phyloP scores from a whole-genome alignment of 306 rosid genomes.

The Castanea mollissima region DNA sequence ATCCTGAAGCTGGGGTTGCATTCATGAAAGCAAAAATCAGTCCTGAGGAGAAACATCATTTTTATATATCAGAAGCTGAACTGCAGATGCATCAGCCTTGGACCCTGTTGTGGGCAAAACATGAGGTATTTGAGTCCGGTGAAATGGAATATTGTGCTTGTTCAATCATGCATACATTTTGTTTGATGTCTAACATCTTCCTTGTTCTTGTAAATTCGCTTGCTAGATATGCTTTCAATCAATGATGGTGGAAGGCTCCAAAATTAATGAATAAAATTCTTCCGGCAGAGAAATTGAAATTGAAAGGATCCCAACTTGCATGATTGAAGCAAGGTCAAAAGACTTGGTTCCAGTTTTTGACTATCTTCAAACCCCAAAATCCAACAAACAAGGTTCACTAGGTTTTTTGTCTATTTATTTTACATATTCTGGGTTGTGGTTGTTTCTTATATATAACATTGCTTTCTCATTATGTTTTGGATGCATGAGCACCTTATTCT shows the following conservation, averaged over 20 bases:
- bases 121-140: slow-evolving; percentile 49
- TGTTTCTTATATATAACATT: background rate
- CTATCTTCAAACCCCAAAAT: slow-evolving; percentile 48
- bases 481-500: background rate
- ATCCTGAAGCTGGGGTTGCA: slow-evolving; percentile 42
- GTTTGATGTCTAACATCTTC: slow-evolving; percentile 12
- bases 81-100: slow-evolving; percentile 73
- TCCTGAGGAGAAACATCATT: slow-evolving; percentile 61
- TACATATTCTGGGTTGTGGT: background rate
- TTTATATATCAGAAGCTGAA: slow-evolving; percentile 92
- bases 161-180: slow-evolving; percentile 1
- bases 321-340: slow-evolving; percentile 73
- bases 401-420: slow-evolving; percentile 5
- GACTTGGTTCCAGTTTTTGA: slow-evolving; percentile 73
- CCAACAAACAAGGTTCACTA: slow-evolving; percentile 57
- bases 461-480: background rate
- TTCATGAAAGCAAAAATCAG: slow-evolving; percentile 39
- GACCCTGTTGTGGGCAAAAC: slow-evolving; percentile 66
- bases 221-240: slow-evolving; percentile 76
- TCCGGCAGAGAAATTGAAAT: slow-evolving; percentile 75
- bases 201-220: slow-evolving; percentile 22
- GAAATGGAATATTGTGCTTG: slow-evolving; percentile 4
- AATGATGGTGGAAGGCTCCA: slow-evolving; percentile 46
- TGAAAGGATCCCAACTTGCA: slow-evolving; percentile 66
- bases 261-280: slow-evolving; percentile 43